phyloP scores from a whole-genome alignment of 2,329 filamentous ascomycete species.

The Fusarium transvaalense region DNA sequence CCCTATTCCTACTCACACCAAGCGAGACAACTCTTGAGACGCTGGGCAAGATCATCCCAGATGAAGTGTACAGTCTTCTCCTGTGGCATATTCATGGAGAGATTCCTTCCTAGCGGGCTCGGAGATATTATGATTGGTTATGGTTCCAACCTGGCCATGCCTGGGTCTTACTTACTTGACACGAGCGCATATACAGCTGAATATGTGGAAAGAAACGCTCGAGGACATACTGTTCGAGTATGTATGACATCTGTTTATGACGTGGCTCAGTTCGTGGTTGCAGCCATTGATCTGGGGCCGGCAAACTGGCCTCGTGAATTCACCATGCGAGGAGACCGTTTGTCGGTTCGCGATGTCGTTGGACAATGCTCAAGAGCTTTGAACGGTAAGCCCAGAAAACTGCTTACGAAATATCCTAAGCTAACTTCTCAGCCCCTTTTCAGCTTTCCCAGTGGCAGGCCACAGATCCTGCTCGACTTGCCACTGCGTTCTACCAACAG shows the following conservation, averaged over 20 bases:
- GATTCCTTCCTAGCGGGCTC: slow-evolving; percentile 77
- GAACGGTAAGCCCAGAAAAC: slow-evolving; percentile 55
- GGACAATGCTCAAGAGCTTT: slow-evolving; percentile 62
- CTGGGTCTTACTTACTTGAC: slow-evolving; percentile 76
- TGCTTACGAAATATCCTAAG: not conserved
- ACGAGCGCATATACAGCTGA: slow-evolving; percentile 69
- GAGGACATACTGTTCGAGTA: slow-evolving; percentile 65
- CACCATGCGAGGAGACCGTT: slow-evolving; percentile 75
- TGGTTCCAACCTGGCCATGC: slow-evolving; percentile 64
- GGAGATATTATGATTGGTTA: slow-evolving; percentile 69
- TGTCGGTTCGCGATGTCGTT: slow-evolving; percentile 72
- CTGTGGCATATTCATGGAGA: slow-evolving; percentile 81
- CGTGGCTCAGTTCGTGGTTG: slow-evolving; percentile 76
- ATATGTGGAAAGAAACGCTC: slow-evolving; percentile 67
- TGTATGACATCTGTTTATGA: slow-evolving; percentile 78
- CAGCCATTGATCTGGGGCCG: slow-evolving; percentile 73
- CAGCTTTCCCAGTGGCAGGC: slow-evolving; percentile 55
- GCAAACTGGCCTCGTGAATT: slow-evolving; percentile 76
- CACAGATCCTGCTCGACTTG: slow-evolving; percentile 56
- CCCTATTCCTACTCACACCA: slow-evolving; percentile 63
- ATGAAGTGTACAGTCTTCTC: slow-evolving; percentile 79
- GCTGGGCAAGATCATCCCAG: slow-evolving; percentile 60
- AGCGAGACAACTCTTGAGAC: slow-evolving; percentile 68
- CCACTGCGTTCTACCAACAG: slow-evolving; percentile 59
- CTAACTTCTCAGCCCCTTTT: slow-evolving; percentile 56